These are phyloP conservation scores for Parmales sp. DNA, from an alignment of 108 stramenopile species.

Conservation along the genomic window DNA sequence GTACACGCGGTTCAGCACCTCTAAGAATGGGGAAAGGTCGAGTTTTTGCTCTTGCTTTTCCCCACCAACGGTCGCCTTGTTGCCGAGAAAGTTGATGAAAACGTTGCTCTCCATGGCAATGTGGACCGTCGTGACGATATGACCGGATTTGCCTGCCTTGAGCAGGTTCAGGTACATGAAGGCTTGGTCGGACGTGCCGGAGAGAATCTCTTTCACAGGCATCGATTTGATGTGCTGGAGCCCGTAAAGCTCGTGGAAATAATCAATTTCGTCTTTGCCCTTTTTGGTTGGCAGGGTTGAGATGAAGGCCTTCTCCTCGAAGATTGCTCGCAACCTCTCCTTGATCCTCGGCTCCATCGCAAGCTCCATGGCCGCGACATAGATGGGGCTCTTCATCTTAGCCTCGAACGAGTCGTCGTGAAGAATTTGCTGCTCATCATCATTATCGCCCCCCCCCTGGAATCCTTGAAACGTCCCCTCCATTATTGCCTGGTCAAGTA, in stretches of 20 bases:
- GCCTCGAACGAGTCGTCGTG: too few relatives aligned
- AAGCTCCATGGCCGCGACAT: conserved; percentile 76
- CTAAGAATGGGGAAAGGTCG: conserved; percentile 40
- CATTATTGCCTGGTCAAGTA: not conserved
- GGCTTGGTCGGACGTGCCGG: too few relatives aligned
- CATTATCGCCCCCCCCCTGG: conserved; percentile 13
- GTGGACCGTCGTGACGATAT: conserved; percentile 53
- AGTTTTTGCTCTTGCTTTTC: conserved; percentile 47
- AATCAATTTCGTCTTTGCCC: conserved; percentile 61
- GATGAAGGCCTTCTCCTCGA: conserved; percentile 48
- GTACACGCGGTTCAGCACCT: conserved; percentile 53
- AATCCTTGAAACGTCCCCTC: too few relatives aligned
- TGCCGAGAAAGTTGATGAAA: too few relatives aligned
- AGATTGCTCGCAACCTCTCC: conserved; percentile 50
- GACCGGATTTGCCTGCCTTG: conserved; percentile 64
- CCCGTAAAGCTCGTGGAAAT: conserved; percentile 75
- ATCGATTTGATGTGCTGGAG: conserved; percentile 66
- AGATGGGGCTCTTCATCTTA: conserved; percentile 57
- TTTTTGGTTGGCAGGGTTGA: conserved; percentile 71
- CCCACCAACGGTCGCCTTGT: conserved; percentile 29
- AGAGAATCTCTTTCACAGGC: too few relatives aligned
- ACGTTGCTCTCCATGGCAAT: conserved; percentile 38
- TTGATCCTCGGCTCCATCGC: conserved; percentile 75
- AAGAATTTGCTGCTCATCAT: conserved; percentile 33
- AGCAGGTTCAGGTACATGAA: conserved; percentile 66